Evolutionary conservation across 352 stramenopile genomes (phyloP), one percentile per base, ranked within the genome.

Genomic region (Phytophthora macrochlamydospora): DNA sequence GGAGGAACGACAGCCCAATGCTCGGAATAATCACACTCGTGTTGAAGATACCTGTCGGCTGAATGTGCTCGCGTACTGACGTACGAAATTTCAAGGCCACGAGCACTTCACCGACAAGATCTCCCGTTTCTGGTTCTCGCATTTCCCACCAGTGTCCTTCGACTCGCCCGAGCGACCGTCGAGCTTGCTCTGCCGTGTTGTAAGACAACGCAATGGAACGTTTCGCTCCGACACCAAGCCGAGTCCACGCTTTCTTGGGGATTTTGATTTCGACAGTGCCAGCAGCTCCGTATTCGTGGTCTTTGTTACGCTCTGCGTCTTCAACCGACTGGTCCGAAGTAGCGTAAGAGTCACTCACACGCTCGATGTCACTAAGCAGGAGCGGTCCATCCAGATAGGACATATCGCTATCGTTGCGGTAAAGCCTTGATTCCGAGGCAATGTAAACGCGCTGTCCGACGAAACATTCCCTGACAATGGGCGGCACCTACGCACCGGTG

Each of bases 111-210:
- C 89, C 89, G 1, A 96, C 70, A 1, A 94, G 55, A 44, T 93
- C 79, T 1, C 88, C 87, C 3, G 65, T 89, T 45, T 94, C 85
- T 0, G 85, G 81, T 37, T 95, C 78, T 24, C 82, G 70, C 73
- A 96, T 85, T 52, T 91, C 85, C 88, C 88, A 96, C 88, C 88
- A 96, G 38, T 93, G 83, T 0, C 88, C 87, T 72, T 96, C 86
- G 1, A 87, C 71, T 18, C 83, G 67, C 50, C 85, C 85, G 33
- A 96, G 65, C 32, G 81, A 91, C 55, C 79, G 81, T 42, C 86
- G 79, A 13, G 83, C 82, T 52, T 92, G 82, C 29, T 90, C 83
- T 50, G 79, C 83, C 31, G 89, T 90, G 50, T 90, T 94, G 61
- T 93, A 86, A 2, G 87, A 91, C 62, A 88, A 81, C 42, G 87